Percentiles rank a stretch among this genome's conserved stretches.
Conservation (phyloP, 148 eudicot species). For the Suaeda aralocaspica region DNA sequence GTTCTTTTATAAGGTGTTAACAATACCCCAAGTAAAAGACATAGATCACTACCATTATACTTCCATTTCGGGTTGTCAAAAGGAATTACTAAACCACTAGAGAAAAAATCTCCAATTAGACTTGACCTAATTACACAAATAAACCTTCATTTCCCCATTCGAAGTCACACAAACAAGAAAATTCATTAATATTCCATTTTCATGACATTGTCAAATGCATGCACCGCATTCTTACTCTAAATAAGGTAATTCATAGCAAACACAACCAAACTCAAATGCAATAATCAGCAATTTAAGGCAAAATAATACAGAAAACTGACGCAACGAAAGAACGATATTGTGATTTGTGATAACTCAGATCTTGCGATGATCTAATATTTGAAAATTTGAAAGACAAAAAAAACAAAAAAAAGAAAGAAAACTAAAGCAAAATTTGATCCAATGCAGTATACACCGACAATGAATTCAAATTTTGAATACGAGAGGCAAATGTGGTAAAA, state of each 20-base stretch:
- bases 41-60: too few relatives aligned
- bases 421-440: neutral
- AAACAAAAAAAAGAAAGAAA: too few relatives aligned
- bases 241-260: neutral
- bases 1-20: too few relatives aligned
- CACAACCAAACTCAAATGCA: neutral
- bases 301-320: neutral
- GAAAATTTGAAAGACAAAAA: neutral
- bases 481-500: neutral
- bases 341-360: conserved; percentile 3
- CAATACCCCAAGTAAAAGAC: too few relatives aligned
- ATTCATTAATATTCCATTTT: too few relatives aligned
- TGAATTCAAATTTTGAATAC: neutral
- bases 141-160: neutral
- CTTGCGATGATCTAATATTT: conserved; percentile 15
- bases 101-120: too few relatives aligned
- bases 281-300: neutral
- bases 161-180: neutral
- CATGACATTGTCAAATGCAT: neutral
- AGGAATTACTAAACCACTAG: too few relatives aligned
- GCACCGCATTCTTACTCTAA: neutral
- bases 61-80: too few relatives aligned
- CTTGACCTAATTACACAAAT: neutral
- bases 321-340: neutral
- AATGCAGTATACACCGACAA: neutral